Evolutionary conservation across 1,139 yeast species (phyloP), one percentile per base, ranked within the genome.

Genomic region (Yamadazyma jaroonii): DNA sequence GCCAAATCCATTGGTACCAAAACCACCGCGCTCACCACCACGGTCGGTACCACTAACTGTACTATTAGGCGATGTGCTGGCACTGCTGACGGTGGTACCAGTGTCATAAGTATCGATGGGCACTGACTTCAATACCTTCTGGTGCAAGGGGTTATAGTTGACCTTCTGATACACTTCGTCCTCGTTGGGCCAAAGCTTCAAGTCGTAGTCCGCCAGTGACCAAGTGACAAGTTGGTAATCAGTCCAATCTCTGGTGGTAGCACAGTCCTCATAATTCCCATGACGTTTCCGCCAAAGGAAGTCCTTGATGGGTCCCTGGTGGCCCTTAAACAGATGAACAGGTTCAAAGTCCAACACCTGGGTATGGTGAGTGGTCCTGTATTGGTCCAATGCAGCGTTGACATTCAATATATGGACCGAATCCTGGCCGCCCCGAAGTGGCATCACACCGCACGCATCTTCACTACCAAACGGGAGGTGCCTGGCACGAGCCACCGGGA

Each of bases 171-270:
- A 81, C 12, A 83, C 57, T 3, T 71, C 70, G 8, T 80, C 81
- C 34, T 76, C 70, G 30, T 81, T 70, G 0, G 89, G 85, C 97
- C 97, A 90, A 36, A 90, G 61, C 43, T 90, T 73, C 41, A 92
- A 64, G 54, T 88, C 95, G 48, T 81, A 78, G 54, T 92, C 98
- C 44, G 57, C 64, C 14, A 86, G 81, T 0, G 95, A 84, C 97
- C 97, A 92, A 0, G 98, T 87, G 0, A 92, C 94, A 37, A 92
- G 61, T 56, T 90, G 97, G 53, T 77, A 89, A 44, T 88, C 96
- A 39, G 89, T 70, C 64, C 89, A 89, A 48, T 79, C 82, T 8
- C 69, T 50, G 6, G 62, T 65, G 2, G 73, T 57, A 12, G 72
- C 72, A 45, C 46, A 64, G 13, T 46, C 62, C 23, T 56, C 58